Evolutionary conservation across 2,329 filamentous ascomycete species (phyloP), one percentile per base, ranked within the genome.

Genomic region (Claviceps sorghi): DNA sequence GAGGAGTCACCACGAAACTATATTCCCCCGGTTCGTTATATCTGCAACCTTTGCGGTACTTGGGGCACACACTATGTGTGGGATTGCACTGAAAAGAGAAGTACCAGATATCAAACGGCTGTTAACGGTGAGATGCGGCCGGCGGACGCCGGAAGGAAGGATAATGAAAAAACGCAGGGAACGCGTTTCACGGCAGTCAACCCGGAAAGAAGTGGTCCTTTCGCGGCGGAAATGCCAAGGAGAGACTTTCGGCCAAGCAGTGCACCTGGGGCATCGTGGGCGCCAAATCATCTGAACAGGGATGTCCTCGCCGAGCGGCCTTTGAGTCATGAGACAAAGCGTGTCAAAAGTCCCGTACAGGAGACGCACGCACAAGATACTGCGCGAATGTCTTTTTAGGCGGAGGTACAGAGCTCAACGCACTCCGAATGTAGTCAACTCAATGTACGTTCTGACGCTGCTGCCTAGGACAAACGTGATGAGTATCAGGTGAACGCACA

Each of bases 41-140:
- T 52, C 19, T 54, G 52, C 41, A 30, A 17, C 8, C 32, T 54
- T 32, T 54, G 52, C 22, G 49, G 49, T 32, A 17, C 29, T 5
- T 45, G 19, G 11, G 52, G 49, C 8, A 21, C 5, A 6, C 52
- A 54, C 26, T 49, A n/a, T 34, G 52, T 52, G 5, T 54, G 49
- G 52, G 22, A 52, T 17, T 54, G 52, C 41, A 21, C 40, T 7
- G 15, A 45, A 38, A 40, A 19, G 48, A 34, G 4, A 19, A 17
- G 13, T 43, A n/a, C 17, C 32, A 29, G 47, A 32, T n/a, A 32
- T 22, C 47, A 36, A 10, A 17, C 11, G 36, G 22, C 26, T 42
- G 48, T 29, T 8, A 4, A 15, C 19, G 38, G 8, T 13, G 15
- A 26, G 10, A 30, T 8, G 13, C 26, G 11, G 13, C 32, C 49